A percentile compares a stretch with the other conserved stretches of the same genome.
phyloP scores from a whole-genome alignment of 129 eudicot genomes.

The Cynara cardunculus region DNA sequence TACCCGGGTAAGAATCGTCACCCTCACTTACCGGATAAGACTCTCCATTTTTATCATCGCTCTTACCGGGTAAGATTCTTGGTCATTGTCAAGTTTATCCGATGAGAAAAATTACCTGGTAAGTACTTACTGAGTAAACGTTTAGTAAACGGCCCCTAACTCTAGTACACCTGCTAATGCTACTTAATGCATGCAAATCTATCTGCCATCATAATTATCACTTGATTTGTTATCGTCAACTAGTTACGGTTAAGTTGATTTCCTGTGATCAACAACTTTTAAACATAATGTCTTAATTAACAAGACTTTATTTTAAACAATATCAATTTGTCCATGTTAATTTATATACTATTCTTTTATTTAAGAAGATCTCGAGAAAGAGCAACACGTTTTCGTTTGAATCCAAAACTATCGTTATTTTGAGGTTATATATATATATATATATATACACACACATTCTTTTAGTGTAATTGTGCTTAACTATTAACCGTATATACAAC shows the following conservation, averaged over 20 bases:
- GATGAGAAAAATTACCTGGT: too few relatives aligned
- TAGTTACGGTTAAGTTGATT: background rate
- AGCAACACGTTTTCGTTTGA: background rate
- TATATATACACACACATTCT: too few relatives aligned
- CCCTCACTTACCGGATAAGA: too few relatives aligned
- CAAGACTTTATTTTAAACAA: background rate
- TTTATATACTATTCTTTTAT: background rate
- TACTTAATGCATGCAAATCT: background rate
- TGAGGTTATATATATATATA: too few relatives aligned
- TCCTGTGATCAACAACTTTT: background rate
- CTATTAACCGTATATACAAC: too few relatives aligned
- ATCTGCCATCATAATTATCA: background rate
- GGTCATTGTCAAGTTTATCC: too few relatives aligned
- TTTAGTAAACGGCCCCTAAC: too few relatives aligned
- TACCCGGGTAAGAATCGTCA: too few relatives aligned
- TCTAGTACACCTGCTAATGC: constrained; percentile 9
- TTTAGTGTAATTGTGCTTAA: too few relatives aligned
- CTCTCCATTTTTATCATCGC: too few relatives aligned
- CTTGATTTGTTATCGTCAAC: background rate
- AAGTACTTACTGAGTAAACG: too few relatives aligned
- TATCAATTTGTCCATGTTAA: background rate
- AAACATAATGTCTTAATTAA: background rate
- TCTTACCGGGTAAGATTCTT: too few relatives aligned
- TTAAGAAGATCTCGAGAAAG: background rate
- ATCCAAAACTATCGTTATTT: background rate